Base-by-base conservation (phyloP, 1,284 basidiomycete species). In the Puccinia polysora region DNA sequence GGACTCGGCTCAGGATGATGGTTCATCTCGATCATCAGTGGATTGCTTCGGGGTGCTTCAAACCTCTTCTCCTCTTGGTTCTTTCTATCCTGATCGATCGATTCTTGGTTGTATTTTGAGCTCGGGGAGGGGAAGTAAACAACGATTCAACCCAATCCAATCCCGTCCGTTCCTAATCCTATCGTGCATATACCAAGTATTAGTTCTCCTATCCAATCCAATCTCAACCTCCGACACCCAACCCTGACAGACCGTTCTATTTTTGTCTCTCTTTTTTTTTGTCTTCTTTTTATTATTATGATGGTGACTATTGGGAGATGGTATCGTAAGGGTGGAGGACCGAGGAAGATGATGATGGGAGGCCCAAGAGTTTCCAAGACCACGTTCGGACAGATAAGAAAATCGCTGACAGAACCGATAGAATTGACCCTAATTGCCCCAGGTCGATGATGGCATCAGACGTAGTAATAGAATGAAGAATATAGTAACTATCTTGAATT, bases 351-450 rank as follows among this genome's bases (percentile, higher is more conserved):
- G 52, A 32, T 55, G 52, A 28, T 8, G 45, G 60, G 30, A n/a
- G 23, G 49, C 49, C 60, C 60, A 49, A 62, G 60, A 49, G 34
- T 36, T 63, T 50, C 45, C 60, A 63, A 63, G 60, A 63, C 40
- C 28, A 47, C 60, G 60, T 34, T n/a, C 60, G 60, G 60, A 63
- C 60, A 63, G 45, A 60, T 60, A 60, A 60, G 45, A 60, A 10
- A 36, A n/a, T 18, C 15, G n/a, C n/a, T n/a, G n/a, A n/a, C n/a
- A n/a, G n/a, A n/a, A n/a, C n/a, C n/a, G n/a, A n/a, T n/a, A n/a
- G n/a, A n/a, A n/a, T n/a, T n/a, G n/a, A n/a, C n/a, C n/a, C n/a
- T n/a, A n/a, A n/a, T n/a, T n/a, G n/a, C n/a, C n/a, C n/a, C n/a
- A n/a, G n/a, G n/a, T n/a, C n/a, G n/a, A n/a, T n/a, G n/a, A n/a